These are phyloP conservation scores for Gossypium stocksii DNA, from an alignment of 345 rosid species.

Conservation along the genomic window DNA sequence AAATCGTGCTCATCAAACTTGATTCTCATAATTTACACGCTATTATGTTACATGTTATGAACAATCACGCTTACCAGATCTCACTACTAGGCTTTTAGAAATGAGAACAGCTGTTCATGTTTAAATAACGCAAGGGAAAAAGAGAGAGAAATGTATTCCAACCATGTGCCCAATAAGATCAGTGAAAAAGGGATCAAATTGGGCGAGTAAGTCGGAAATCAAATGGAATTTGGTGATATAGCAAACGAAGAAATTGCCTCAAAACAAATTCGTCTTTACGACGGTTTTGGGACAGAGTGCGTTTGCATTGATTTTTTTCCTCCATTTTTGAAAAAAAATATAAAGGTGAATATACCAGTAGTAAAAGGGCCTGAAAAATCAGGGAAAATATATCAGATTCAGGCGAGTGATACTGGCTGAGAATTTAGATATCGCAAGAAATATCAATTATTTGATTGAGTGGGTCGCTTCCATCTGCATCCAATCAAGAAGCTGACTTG, in stretches of 20 bases:
- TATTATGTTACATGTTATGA: no score
- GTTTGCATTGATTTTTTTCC: slow-evolving; percentile 25
- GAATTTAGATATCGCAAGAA: slow-evolving; percentile 30
- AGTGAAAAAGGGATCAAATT: not conserved
- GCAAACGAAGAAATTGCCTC: slow-evolving; percentile 69
- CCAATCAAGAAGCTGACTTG: slow-evolving; percentile 56
- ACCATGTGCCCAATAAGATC: slow-evolving; percentile 37
- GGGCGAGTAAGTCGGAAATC: slow-evolving; percentile 34
- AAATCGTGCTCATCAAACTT: no score
- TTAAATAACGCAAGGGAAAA: no score
- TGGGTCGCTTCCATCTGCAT: slow-evolving; percentile 18
- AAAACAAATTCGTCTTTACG: slow-evolving; percentile 24
- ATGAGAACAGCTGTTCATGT: no score
- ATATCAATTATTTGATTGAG: slow-evolving; percentile 9
- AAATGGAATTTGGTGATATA: slow-evolving; percentile 1
- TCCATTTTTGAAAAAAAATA: not conserved
- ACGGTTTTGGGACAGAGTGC: slow-evolving; percentile 49
- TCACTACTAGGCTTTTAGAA: no score
- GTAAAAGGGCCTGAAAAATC: slow-evolving; percentile 43
- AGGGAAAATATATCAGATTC: slow-evolving; percentile 26
- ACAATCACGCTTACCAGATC: no score
- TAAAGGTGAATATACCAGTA: slow-evolving; percentile 29
- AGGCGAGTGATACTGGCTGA: slow-evolving; percentile 44
- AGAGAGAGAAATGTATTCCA: slow-evolving; percentile 29
- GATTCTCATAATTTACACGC: no score